Conservation (phyloP, 208 protist species). For the Leptomonas pyrrhocoris region DNA sequence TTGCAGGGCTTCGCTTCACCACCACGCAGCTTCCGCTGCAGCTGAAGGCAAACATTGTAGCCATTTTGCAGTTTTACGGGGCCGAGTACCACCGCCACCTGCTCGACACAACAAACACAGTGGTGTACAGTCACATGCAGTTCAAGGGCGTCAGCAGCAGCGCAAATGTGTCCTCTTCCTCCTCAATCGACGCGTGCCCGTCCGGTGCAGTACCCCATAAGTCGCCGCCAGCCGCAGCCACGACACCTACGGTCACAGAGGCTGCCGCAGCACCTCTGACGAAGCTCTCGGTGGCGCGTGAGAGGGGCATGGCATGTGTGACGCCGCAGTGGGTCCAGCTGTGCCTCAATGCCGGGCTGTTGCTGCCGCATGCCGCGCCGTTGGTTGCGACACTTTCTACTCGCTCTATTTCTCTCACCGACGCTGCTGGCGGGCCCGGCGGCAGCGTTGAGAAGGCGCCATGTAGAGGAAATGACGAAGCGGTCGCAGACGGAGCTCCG, state of each 20-base stretch:
- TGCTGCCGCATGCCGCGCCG: slow-evolving; percentile 5
- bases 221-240: neutral
- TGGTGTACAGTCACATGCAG: slow-evolving; percentile 53
- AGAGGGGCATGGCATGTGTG: slow-evolving; percentile 43
- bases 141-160: neutral
- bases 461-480: no score
- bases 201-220: neutral
- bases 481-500: no score
- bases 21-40: slow-evolving; percentile 54
- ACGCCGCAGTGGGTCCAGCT: slow-evolving; percentile 67
- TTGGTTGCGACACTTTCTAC: neutral
- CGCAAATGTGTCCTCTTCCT: neutral
- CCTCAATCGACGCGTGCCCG: neutral
- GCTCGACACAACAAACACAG: slow-evolving; percentile 47
- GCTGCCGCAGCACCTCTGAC: neutral
- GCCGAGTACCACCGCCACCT: slow-evolving; percentile 67
- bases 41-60: slow-evolving; percentile 67
- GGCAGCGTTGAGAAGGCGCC: neutral
- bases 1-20: slow-evolving; percentile 62
- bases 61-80: slow-evolving; percentile 70
- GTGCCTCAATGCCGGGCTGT: slow-evolving; percentile 35
- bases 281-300: slow-evolving; percentile 43
- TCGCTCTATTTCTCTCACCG: neutral
- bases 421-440: neutral
- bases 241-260: neutral